Evolutionary conservation across 225 moss, liverwort and hornwort species (phyloP), one percentile per base, ranked within the genome.

Genomic region (Antitrichia curtipendula): DNA sequence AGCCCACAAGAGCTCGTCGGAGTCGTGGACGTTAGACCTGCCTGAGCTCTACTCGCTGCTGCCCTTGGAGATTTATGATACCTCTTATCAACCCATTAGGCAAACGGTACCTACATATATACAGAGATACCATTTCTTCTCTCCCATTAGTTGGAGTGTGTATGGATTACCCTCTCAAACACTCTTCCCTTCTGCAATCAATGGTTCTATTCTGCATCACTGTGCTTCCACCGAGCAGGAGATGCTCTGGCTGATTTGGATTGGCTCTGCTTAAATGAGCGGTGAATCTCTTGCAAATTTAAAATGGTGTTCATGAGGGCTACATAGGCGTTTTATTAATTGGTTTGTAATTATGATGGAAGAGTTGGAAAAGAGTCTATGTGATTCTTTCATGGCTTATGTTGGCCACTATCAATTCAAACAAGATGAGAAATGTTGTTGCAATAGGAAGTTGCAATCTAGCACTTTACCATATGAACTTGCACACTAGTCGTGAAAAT

Each of bases 11-110:
- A 53, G 40, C 34, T 66, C 65, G 28, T 66, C 23, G 45, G 59
- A 87, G 54, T 84, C 86, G 12, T 91, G 94, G 92, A 90, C 91
- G 31, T 81, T 95, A 56, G 85, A 94, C 24, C 61, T 96, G 34
- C 40, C 75, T 10, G 84, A 91, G 74, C 90, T 96, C 40, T 88
- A 82, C 61, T 69, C 89, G 4, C 13, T 93, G 50, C 76, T 93
- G 65, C 95, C 95, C 40, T 77, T 34, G 7, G 93, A 89, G 23
- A 88, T 89, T 80, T 85, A 38, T 77, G 95, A 95, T 75, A 66
- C 82, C 34, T 88, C 92, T 34, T 88, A 92, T 15, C 86, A 92
- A 86, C 90, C 91, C 12, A 73, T 80, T 72, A 89, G 69, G 76
- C 91, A 88, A 52, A 90, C 54, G 94, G 92, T 92, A 88, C 9